These are phyloP conservation scores for Nevesoporus exiguus DNA, from an alignment of 768 basidiomycete species.

Conservation along the genomic window DNA sequence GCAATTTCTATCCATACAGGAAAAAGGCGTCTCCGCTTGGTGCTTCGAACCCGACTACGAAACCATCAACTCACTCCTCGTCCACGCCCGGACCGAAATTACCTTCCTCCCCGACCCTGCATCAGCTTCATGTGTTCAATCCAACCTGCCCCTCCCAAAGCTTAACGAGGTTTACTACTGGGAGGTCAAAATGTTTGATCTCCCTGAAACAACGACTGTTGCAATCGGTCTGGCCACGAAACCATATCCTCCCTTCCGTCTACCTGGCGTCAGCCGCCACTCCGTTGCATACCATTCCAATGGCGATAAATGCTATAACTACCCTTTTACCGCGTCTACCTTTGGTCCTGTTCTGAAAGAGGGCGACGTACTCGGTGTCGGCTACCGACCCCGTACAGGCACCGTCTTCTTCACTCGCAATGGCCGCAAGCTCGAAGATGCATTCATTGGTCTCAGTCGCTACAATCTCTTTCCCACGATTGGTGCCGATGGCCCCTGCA, in stretches of 20 bases:
- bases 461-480: slow-evolving; percentile 97
- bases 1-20: slow-evolving; percentile 98
- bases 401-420: slow-evolving; percentile 99
- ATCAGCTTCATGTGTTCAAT: slow-evolving; percentile 92
- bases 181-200: slow-evolving; percentile 99
- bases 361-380: slow-evolving; percentile 93
- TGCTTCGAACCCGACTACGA: slow-evolving; percentile 99
- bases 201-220: slow-evolving; percentile 82
- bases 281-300: slow-evolving; percentile 95
- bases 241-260: slow-evolving; percentile 91
- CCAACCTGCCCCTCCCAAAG: slow-evolving; percentile 94
- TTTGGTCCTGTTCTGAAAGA: slow-evolving; percentile 86
- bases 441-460: slow-evolving; percentile 82
- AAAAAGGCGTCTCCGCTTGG: slow-evolving; percentile 99
- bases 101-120: slow-evolving; percentile 97
- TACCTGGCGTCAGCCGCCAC: slow-evolving; percentile 81
- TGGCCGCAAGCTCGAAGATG: slow-evolving; percentile 95
- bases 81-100: slow-evolving; percentile 94
- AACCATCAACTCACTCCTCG: slow-evolving; percentile 85
- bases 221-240: slow-evolving; percentile 94
- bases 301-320: slow-evolving; percentile 97
- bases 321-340: slow-evolving; percentile 83
- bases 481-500: slow-evolving; percentile 94
- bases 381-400: slow-evolving; percentile 93
- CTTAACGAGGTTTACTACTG: slow-evolving; percentile 99